Base-by-base conservation (phyloP, 176 grass and related monocot genomes). In the Bonia amplexicaulis region DNA sequence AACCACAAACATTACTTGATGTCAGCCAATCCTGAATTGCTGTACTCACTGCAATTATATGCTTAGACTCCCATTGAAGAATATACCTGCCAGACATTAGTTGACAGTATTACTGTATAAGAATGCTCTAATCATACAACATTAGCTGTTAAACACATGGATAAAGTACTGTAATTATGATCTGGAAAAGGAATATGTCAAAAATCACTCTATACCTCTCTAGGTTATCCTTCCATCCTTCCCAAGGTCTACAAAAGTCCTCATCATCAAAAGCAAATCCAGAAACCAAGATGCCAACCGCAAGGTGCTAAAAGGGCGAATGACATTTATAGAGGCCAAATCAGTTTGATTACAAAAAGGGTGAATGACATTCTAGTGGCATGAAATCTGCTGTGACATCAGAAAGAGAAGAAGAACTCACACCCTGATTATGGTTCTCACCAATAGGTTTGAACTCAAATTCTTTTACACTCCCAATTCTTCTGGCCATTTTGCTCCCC, bases 11-110 rank as follows among this genome's bases (percentile, higher is more conserved):
- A 81, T 90, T 94, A 92, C 93, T 96, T 88, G 91, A 96, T 84
- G 91, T 90, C 16, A 99, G 85, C 94, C 94, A 99, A 89, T 99
- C 93, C 67, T 94, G 90, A 82, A 94, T 94, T 81, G 93, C 93
- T 26, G 93, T 94, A 83, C 93, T 99, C 33, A 99, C 67, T 16
- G 74, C 85, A 86, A 96, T 91, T 79, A 99, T 73, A 87, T 94
- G 92, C 71, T 89, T 94, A 73, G 93, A 94, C 76, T 99, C 93
- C 93, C 96, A 96, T 47, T 96, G 91, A 60, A 96, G 88, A 86
- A 78, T 63, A 82, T 96, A 99, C 82, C 96, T 96, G 90, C 25
- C 13, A 87, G 64, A 87, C 87, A 66, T 53, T 27, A 58, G 27
- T 46, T 71, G 41, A 42, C 8, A 78, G 26, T 46, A 48, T 19